Evolutionary conservation across 495 filamentous ascomycete species (phyloP), one percentile per base, ranked within the genome.

Genomic region (Parachaetomium inaequale): DNA sequence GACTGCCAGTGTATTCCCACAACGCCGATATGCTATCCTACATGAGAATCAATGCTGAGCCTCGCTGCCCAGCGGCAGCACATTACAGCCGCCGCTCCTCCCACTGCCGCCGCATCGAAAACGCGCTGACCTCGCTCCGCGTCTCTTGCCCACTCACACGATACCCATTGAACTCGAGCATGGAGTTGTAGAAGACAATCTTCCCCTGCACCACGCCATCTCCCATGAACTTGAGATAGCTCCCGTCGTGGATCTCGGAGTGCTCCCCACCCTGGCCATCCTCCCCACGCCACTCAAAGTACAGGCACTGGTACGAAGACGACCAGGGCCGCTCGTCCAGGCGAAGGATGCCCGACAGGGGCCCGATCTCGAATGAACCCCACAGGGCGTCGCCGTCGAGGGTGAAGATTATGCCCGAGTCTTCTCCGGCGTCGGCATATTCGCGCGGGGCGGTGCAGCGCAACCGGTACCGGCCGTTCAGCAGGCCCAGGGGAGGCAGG

Each of bases 381-480:
- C 74, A 74, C 3, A 78, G 67, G 38, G 64, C 53, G 55, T 54
- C 62, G 12, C 75, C 71, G 56, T 68, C 69, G 0, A 77, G 62
- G 2, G 74, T 74, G 21, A 77, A 47, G 31, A 73, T 64, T 2
- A 77, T 61, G 17, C 19, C 15, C 25, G 67, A 59, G 38, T 67
- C 52, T 0, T 21, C 25, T 0, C 15, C 58, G 26, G 54, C 28
- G 12, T 65, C 58, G 43, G 61, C 65, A 43, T 72, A 32, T 1
- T 52, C 51, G 6, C 36, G 43, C 0, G 72, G 54, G 3, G 55
- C 58, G 2, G 38, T 63, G 43, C 67, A 74, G 47, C 31, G 53
- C 26, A 82, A 62, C 19, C 66, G 57, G 69, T 82, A 82, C 17
- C 72, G 69, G 25, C 80, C 79, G 64, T 78, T 80, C 6, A 82